phyloP scores from a whole-genome alignment of 306 rosid genomes.

The Trifolium fragiferum region DNA sequence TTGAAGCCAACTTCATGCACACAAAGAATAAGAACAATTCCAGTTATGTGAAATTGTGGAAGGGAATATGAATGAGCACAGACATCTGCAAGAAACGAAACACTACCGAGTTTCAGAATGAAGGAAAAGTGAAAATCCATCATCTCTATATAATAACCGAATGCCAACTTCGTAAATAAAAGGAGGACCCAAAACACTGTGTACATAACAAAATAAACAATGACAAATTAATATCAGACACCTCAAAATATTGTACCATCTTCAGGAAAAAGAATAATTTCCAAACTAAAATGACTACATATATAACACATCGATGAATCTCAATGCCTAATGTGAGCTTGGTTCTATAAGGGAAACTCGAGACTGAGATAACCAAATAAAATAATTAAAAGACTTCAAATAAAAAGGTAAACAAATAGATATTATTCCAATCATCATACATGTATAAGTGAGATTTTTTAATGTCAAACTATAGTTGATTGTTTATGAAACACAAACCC shows the following conservation, averaged over 20 bases:
- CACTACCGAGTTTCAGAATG: not conserved
- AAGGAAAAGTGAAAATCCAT: slow-evolving; percentile 26
- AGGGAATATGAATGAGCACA: slow-evolving; percentile 17
- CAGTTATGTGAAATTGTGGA: slow-evolving; percentile 15
- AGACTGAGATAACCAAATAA: too few species aligned
- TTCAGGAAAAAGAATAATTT: slow-evolving; percentile 25
- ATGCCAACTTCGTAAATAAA: slow-evolving; percentile 84
- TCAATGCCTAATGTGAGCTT: too few species aligned
- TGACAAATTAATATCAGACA: slow-evolving; percentile 39
- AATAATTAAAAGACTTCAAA: too few species aligned
- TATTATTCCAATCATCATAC: too few species aligned
- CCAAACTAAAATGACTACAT: too few species aligned
- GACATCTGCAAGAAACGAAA: slow-evolving; percentile 31
- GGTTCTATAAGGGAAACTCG: too few species aligned
- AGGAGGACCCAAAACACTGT: slow-evolving; percentile 96
- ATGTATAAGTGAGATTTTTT: rapidly evolving
- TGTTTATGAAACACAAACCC: too few species aligned
- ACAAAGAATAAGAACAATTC: slow-evolving; percentile 1
- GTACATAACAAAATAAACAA: slow-evolving; percentile 63
- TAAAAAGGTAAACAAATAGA: too few species aligned
- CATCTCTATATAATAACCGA: slow-evolving; percentile 98
- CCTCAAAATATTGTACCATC: slow-evolving; percentile 18
- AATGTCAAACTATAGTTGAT: too few species aligned
- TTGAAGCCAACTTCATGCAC: not conserved
- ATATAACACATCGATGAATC: too few species aligned